These are phyloP conservation scores for Fusarium beomiforme DNA, from an alignment of 2,329 filamentous ascomycete species.

Conservation along the genomic window DNA sequence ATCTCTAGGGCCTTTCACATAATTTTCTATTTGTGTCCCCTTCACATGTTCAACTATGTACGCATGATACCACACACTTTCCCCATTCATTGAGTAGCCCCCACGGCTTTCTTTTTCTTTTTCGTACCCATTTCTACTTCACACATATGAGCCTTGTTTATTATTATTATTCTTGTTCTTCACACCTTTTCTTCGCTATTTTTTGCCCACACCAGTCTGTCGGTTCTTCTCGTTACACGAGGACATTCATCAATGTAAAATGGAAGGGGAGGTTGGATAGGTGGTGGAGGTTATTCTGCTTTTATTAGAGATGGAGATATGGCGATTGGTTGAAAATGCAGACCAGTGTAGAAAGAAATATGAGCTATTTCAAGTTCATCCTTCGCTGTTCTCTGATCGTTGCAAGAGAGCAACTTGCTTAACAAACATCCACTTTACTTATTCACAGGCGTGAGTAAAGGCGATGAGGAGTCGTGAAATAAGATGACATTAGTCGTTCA, in stretches of 20 bases:
- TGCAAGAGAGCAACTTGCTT: not conserved
- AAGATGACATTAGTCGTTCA: not conserved
- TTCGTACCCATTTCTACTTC: slow-evolving; percentile 20
- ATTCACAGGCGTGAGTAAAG: not conserved
- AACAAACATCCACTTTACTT: not conserved
- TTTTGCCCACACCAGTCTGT: slow-evolving; percentile 2
- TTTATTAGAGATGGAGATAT: not conserved
- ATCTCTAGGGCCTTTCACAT: not conserved
- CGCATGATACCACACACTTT: slow-evolving; percentile 37
- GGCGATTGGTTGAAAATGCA: slow-evolving; percentile 8
- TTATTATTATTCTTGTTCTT: slow-evolving; percentile 2
- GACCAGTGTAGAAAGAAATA: slow-evolving; percentile 27
- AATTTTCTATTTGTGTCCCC: slow-evolving; percentile 34
- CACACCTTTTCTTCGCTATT: slow-evolving; percentile 4
- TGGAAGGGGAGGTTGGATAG: slow-evolving; percentile 24
- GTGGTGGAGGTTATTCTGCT: slow-evolving; percentile 6
- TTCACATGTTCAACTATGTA: slow-evolving; percentile 35
- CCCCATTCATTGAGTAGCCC: slow-evolving; percentile 15
- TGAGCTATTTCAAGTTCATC: slow-evolving; percentile 10
- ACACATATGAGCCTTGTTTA: slow-evolving; percentile 13
- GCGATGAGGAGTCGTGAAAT: not conserved
- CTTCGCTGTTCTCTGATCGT: not conserved
- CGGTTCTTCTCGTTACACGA: not conserved
- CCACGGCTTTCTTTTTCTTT: slow-evolving; percentile 19
- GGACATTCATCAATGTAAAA: not conserved